These are phyloP conservation scores for Candida golubevii DNA, from an alignment of 805 yeast genomes.

Conservation along the genomic window DNA sequence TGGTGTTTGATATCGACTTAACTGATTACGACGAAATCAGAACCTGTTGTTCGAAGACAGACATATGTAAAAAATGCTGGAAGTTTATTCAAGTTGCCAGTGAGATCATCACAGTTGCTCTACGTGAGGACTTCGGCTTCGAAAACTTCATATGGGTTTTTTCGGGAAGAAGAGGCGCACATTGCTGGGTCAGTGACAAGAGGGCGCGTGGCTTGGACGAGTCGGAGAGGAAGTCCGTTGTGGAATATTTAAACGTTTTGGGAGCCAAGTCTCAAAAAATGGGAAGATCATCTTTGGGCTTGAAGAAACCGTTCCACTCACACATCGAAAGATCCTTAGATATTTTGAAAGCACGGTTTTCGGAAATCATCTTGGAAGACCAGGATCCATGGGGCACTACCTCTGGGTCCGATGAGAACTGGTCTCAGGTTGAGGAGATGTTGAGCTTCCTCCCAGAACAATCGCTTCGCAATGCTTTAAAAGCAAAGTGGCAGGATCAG, in stretches of 20 bases:
- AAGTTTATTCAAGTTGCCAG: conserved; percentile 83
- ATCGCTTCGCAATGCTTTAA: conserved; percentile 47
- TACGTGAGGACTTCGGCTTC: conserved; percentile 87
- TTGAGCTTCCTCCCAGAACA: conserved; percentile 62
- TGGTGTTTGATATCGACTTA: conserved; percentile 95
- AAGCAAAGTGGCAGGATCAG: conserved; percentile 51
- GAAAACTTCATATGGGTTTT: conserved; percentile 88
- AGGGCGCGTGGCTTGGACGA: conserved; percentile 77
- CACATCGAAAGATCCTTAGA: conserved; percentile 74
- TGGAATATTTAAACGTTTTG: conserved; percentile 79
- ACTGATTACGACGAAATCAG: conserved; percentile 93
- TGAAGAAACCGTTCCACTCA: conserved; percentile 87
- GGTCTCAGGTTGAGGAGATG: conserved; percentile 48
- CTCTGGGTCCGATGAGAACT: conserved; percentile 37
- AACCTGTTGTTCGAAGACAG: conserved; percentile 87
- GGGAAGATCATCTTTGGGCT: conserved; percentile 47
- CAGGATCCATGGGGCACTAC: conserved; percentile 78
- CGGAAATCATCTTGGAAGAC: conserved; percentile 61
- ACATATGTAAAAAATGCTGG: conserved; percentile 90
- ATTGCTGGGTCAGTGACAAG: conserved; percentile 93
- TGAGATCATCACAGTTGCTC: conserved; percentile 63
- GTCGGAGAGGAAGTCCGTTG: conserved; percentile 66
- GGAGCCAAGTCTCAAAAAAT: conserved; percentile 35
- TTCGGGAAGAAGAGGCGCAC: conserved; percentile 98
- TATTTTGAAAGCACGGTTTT: conserved; percentile 58